Evolutionary conservation across 257 asterid genomes (phyloP), one percentile per base, ranked within the genome.

Genomic region (Capsicum baccatum): DNA sequence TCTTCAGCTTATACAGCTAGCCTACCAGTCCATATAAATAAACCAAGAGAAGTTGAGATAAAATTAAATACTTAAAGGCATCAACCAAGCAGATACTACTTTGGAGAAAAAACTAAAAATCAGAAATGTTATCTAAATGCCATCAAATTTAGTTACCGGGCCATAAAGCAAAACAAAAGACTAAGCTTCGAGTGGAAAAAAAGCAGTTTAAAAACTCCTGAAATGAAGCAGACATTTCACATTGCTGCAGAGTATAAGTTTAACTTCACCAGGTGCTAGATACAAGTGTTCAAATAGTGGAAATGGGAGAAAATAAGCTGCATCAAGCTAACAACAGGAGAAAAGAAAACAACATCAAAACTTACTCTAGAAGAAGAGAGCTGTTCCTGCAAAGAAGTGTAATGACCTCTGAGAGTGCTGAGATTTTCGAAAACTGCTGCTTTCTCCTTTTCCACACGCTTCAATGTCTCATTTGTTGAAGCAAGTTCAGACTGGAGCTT

Each of bases 401-500:
- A 85, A 57, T 91, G 97, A 58, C 98, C 99, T 92, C 98, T 91
- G 87, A 94, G 84, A 17, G 94, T 90, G 90, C 99, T 92, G 74
- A 91, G 94, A 84, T 91, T 95, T 88, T 95, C 99, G 76, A 94
- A 92, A 0, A 92, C 87, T 3, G 93, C 97, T 33, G 91, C 91
- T 88, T 97, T 95, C 88, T 95, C 99, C 80, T 91, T 90, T 89
- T 94, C 98, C 56, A 93, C 98, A 48, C 90, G 94, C 85, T 95
- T 92, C 66, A 97, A 91, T 5, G 92, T 85, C 86, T 92, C 94
- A 82, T 91, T 92, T 17, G 92, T 91, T 1, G 87, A 66, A 71
- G 94, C 91, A 84, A 92, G 93, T 67, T 96, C 98, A 2, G 95
- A 88, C 85, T 94, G 99, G 89, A 96, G 99, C 78, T 89, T 93